Conservation (phyloP, 768 basidiomycete genomes). For the Gelatoporia subvermispora region DNA sequence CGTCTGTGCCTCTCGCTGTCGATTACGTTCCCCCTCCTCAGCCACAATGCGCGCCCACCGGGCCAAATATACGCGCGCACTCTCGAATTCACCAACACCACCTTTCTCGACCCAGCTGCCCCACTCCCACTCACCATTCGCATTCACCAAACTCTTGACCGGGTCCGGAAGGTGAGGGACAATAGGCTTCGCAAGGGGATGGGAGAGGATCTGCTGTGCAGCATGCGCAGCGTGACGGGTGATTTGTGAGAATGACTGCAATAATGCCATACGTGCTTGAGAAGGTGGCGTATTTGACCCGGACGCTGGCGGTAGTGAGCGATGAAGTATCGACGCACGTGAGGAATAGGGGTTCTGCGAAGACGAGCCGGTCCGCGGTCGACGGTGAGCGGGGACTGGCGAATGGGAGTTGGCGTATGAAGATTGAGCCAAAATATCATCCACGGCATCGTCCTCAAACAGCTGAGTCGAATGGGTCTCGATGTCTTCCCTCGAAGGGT, state of each 20-base stretch:
- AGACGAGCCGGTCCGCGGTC: constrained; percentile 59
- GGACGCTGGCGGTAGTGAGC: constrained; percentile 59
- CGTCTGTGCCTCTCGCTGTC: constrained; percentile 72
- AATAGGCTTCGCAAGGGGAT: constrained; percentile 93
- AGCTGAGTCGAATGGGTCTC: constrained; percentile 85
- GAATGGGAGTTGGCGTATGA: constrained; percentile 74
- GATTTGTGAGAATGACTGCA: constrained; percentile 94
- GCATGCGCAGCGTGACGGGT: constrained; percentile 91
- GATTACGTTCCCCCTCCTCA: constrained; percentile 91
- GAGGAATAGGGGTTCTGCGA: constrained; percentile 53
- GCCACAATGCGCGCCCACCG: constrained; percentile 97
- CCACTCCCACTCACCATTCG: constrained; percentile 89
- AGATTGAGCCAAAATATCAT: constrained; percentile 79
- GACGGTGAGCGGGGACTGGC: constrained; percentile 78
- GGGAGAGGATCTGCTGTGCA: constrained; percentile 91
- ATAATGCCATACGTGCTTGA: constrained; percentile 72
- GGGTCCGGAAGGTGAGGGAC: constrained; percentile 95
- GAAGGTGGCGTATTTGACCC: constrained; percentile 51
- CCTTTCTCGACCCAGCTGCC: constrained; percentile 91
- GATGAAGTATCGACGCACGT: constrained; percentile 75
- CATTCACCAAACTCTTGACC: constrained; percentile 84
- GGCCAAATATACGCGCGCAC: constrained; percentile 92
- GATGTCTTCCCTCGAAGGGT: constrained; percentile 89
- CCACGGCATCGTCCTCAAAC: constrained; percentile 83
- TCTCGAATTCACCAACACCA: constrained; percentile 94